Base-by-base conservation (phyloP, 306 rosid genomes). In the Phaseolus lunatus region DNA sequence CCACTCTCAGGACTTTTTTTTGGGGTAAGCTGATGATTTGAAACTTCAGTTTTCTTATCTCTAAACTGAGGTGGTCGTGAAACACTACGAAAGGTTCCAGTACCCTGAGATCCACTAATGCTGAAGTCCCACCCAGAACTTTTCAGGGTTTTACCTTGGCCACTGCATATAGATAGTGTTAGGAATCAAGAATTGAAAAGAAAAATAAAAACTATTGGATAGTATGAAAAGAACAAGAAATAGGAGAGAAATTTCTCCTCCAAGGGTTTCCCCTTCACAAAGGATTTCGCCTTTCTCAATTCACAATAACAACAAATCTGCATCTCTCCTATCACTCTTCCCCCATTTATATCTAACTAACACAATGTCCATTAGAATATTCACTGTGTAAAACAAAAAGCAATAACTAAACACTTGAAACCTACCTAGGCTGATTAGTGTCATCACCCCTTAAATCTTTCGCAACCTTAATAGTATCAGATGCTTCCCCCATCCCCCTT, bases 121-220 rank as follows among this genome's bases (percentile, higher is more conserved):
- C 96, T 90, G 83, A 93, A 93, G 91, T 93, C 98, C 98, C 98
- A 93, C 78, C 94, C 98, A 75, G 96, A 85, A 85, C 81, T 89
- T 86, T 79, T 93, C 59, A 63, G 43, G 64, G 83, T 75, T 86
- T 84, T 89, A 82, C 87, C 95, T 85, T 86, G 97, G 66, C 88
- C 88, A 83, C 98, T 93, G 94, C 85, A 90, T 78, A 80, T 14
- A 67, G 63, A 65, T 2, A 33, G 7, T 5, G 39, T 33, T 33
- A 33, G 39, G 39, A 33, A 33, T 33, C 9, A 33, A 33, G 9
- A 33, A 33, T 7, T 6, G 39, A 33, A 33, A 33, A 33, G 39
- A 33, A 1, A 33, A 33, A 33, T 5, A 33, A 6, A 33, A 33
- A 5, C 5, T 33, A 5, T 33, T 33, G 6, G 6, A 33, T 7